Evolutionary conservation across 768 basidiomycete genomes (phyloP), one percentile per base, ranked within the genome.

Genomic region (Tremella yokohamensis): DNA sequence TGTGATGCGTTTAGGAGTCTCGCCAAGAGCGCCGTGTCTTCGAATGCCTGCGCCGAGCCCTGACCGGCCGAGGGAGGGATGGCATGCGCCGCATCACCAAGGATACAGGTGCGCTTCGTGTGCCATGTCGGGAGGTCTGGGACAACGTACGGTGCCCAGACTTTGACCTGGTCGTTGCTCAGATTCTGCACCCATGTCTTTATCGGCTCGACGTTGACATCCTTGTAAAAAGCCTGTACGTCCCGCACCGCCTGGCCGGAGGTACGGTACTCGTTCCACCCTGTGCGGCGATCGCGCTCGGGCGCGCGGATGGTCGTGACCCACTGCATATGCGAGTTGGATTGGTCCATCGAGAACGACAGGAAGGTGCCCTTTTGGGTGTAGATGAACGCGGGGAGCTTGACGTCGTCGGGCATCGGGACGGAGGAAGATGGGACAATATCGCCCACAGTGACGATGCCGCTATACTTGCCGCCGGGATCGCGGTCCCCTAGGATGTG

Each of bases 21-120:
- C 11, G 60, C 15, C 22, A 70, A 19, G 22, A 65, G 20, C 9
- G 61, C 69, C 1, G 52, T 62, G 48, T 70, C 69, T 56, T 70
- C 66, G 34, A 70, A 68, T 0, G 69, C 69, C 40, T 60, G 25
- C 8, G 64, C 66, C 11, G 26, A 57, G 22, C 66, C 69, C 52
- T 65, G 66, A 49, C 69, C 69, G 29, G 29, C 29, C 22, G 57
- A 59, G 0, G 57, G 44, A 8, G 63, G 61, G 2, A 70, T 20
- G 8, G 52, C 66, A 29, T 70, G 69, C 15, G 69, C 69, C 1
- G 69, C 69, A 34, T 70, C 69, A 11, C 66, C 69, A 1, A 70
- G 51, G 0, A 70, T 50, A 34, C 61, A 62, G 1, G 57, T 51
- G 1, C 64, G 40, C 19, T 19, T 9, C 1, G 52, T 58, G 52